These are phyloP conservation scores for Pseudogymnoascus sp. DNA, from an alignment of 2,329 filamentous ascomycete species.

Conservation along the genomic window DNA sequence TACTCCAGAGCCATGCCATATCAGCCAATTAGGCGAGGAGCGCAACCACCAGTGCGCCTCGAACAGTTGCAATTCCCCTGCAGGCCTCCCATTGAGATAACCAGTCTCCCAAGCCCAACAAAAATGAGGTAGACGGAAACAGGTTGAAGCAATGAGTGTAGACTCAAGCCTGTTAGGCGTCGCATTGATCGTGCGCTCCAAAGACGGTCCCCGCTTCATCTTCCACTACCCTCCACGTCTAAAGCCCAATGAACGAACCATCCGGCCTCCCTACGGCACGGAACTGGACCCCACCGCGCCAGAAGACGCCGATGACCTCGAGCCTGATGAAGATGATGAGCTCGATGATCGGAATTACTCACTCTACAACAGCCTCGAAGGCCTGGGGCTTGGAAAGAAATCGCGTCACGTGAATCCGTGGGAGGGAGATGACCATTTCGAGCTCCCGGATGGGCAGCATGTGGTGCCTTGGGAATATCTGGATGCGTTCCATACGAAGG, in stretches of 20 bases:
- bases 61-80: background rate
- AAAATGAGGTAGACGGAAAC: slow-evolving; percentile 12
- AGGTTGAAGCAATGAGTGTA: slow-evolving; percentile 25
- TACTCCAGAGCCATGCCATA: background rate
- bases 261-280: slow-evolving; percentile 23
- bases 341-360: slow-evolving; percentile 18
- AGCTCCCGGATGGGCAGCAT: slow-evolving; percentile 48
- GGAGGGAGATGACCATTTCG: slow-evolving; percentile 35
- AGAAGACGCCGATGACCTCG: slow-evolving; percentile 36
- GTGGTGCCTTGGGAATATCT: slow-evolving; percentile 64
- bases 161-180: slow-evolving; percentile 38
- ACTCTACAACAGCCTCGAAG: slow-evolving; percentile 15
- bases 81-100: slow-evolving; percentile 1
- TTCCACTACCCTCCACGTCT: slow-evolving; percentile 73
- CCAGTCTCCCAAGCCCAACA: background rate
- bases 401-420: slow-evolving; percentile 20
- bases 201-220: slow-evolving; percentile 72
- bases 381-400: slow-evolving; percentile 11
- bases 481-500: slow-evolving; percentile 64
- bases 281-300: slow-evolving; percentile 24
- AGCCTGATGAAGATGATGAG: slow-evolving; percentile 44
- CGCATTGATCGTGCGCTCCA: slow-evolving; percentile 42
- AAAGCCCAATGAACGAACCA: slow-evolving; percentile 29
- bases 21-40: slow-evolving; percentile 5
- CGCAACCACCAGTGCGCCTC: background rate